These are phyloP conservation scores for Vitis hybrid DNA, from an alignment of 177 flowering plant species.

Conservation along the genomic window DNA sequence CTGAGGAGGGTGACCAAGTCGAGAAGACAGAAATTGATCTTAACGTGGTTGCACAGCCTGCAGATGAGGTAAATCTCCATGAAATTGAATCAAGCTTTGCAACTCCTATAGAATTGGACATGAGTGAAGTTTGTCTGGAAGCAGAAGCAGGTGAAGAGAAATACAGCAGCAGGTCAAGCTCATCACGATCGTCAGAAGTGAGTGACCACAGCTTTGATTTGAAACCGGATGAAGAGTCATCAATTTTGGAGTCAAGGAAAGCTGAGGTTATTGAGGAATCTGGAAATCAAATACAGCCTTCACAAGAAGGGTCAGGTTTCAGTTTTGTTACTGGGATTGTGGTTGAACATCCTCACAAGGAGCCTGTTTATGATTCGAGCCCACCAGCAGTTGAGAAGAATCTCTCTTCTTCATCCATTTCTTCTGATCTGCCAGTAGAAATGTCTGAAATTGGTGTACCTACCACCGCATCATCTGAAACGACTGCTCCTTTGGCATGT, in stretches of 20 bases:
- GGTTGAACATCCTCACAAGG: slow-evolving; percentile 38
- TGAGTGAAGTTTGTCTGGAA: slow-evolving; percentile 18
- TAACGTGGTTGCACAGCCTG: slow-evolving; percentile 14
- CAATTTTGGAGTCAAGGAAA: slow-evolving; percentile 17
- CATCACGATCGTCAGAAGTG: slow-evolving; percentile 49
- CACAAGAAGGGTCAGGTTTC: slow-evolving; percentile 25
- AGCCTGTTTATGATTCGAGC: slow-evolving; percentile 82
- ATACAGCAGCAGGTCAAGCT: slow-evolving; percentile 34
- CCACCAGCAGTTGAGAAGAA: slow-evolving; percentile 41
- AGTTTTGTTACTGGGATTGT: slow-evolving; percentile 6
- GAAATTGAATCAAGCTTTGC: slow-evolving; percentile 21
- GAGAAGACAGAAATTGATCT: slow-evolving; percentile 28
- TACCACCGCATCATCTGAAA: slow-evolving; percentile 18
- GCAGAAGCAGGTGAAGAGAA: slow-evolving; percentile 37
- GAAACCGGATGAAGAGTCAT: slow-evolving; percentile 20
- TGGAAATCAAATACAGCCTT: slow-evolving; percentile 26
- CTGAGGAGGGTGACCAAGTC: slow-evolving; percentile 30
- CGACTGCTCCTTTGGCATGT: slow-evolving; percentile 16
- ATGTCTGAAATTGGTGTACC: slow-evolving; percentile 30
- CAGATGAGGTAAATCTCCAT: slow-evolving; percentile 17
- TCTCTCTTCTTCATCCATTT: slow-evolving; percentile 41
- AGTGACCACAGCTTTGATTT: slow-evolving; percentile 33
- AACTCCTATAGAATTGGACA: slow-evolving; percentile 8
- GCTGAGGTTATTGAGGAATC: slow-evolving; percentile 20
- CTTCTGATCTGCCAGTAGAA: slow-evolving; percentile 40